Base-by-base conservation (phyloP, 441 rosid genomes). In the Erysimum cheiri region DNA sequence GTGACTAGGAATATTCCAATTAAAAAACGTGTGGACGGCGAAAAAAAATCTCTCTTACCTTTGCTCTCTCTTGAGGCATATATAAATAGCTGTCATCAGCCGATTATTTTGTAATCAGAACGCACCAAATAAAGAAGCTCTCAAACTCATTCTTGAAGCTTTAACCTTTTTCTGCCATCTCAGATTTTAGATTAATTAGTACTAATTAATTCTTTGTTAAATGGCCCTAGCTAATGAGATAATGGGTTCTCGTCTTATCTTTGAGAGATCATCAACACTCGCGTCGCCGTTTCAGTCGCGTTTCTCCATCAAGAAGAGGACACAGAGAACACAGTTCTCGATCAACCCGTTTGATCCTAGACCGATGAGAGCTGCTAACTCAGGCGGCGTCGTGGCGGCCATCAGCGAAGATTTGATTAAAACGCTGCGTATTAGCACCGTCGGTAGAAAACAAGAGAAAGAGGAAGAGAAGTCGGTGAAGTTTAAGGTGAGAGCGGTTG, bases 1-100 rank as follows among this genome's bases (percentile, higher is more conserved):
- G 77, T 58, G 52, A 53, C 31, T 43, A 39, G 35, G 50, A 67
- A 52, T 49, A 48, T 41, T 7, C 61, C 40, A 78, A 70, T 44
- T 67, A 64, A 46, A 70, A 88, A 87, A 90, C 92, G 96, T 87
- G 88, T 87, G 91, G 92, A 73, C 88, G 87, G 84, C 66, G 33
- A 29, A 9, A 15, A 9, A 22, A 11, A n/a, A n/a, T 4, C 3
- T 55, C 10, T 11, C 7, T 43, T 22, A 48, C 14, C 19, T n/a
- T 41, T 41, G 3, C 5, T 10, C 2, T 55, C 12, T 10, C 1
- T 43, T 1, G 2, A 61, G 8, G 29, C 52, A 50, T 71, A 63
- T 71, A 63, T 71, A 71, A 71, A 75, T 69, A 63, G 39, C 60
- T 55, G 33, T 46, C 41, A 3, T 19, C 55, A 10, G 48, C 40